Evolutionary conservation across 352 stramenopile genomes (phyloP).

Genomic region (Phytophthora palmivora): DNA sequence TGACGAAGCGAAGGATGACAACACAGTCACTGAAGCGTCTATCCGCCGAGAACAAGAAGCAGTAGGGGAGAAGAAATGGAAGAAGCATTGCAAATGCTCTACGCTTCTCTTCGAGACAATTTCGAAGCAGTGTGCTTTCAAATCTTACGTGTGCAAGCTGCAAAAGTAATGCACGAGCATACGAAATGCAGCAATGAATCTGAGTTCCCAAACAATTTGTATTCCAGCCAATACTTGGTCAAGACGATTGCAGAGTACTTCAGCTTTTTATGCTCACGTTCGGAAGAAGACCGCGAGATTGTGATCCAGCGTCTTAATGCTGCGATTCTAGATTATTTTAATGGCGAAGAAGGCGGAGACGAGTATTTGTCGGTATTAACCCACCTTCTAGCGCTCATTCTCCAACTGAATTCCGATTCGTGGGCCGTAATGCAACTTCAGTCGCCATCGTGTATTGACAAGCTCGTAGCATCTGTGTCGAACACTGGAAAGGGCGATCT

Average conservation of each 20-base stretch:
- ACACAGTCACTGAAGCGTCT: conserved; percentile 10
- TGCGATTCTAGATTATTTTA: conserved; percentile 53
- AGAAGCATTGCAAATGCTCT: conserved; percentile 55
- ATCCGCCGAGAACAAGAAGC: conserved; percentile 29
- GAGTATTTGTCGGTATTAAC: conserved; percentile 58
- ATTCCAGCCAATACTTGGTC: conserved; percentile 59
- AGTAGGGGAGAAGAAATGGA: conserved; percentile 51
- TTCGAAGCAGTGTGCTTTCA: conserved; percentile 77
- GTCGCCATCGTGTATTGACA: conserved; percentile 54
- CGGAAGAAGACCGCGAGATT: conserved; percentile 60
- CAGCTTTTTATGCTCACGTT: conserved; percentile 57
- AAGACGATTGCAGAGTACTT: conserved; percentile 77
- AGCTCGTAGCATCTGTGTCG: conserved; percentile 53
- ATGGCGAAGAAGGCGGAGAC: conserved; percentile 32
- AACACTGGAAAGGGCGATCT: conserved; percentile 15
- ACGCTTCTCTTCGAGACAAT: conserved; percentile 53
- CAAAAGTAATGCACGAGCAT: conserved; percentile 22
- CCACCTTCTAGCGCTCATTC: conserved; percentile 76
- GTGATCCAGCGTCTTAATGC: conserved; percentile 63
- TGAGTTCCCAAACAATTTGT: conserved; percentile 25
- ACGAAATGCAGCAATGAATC: conserved; percentile 8
- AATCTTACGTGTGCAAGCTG: conserved; percentile 60
- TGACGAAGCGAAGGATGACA: conserved; percentile 35
- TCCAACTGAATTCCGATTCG: conserved; percentile 62
- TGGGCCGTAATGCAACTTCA: conserved; percentile 49